Percentiles rank a stretch among this genome's conserved stretches.
phyloP scores from a whole-genome alignment of 257 asterid species.

The Anisodus acutangulus region DNA sequence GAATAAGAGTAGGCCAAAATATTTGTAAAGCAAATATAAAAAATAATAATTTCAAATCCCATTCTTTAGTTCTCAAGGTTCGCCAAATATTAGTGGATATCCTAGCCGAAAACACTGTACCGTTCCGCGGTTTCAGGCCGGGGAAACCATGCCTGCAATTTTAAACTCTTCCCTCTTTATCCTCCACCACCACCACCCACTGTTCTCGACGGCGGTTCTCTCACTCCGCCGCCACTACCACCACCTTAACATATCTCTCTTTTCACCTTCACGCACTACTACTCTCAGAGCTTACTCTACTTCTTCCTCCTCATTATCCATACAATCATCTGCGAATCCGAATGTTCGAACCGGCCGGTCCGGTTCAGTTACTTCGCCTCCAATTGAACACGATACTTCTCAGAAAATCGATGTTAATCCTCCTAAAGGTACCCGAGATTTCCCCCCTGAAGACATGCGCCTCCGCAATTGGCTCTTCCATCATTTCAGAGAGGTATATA shows the following conservation, averaged over 20 bases:
- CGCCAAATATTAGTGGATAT: too few species aligned
- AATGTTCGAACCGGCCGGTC: constrained; percentile 64
- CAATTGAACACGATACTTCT: constrained; percentile 41
- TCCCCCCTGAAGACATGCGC: constrained; percentile 97
- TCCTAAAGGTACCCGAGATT: constrained; percentile 95
- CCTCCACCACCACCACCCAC: constrained; percentile 35
- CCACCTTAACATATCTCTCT: constrained; percentile 30
- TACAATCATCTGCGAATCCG: constrained; percentile 40
- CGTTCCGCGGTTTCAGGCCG: too few species aligned
- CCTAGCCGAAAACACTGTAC: too few species aligned
- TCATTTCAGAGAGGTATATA: constrained; percentile 74
- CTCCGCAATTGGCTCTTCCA: constrained; percentile 92
- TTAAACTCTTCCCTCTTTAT: constrained; percentile 55
- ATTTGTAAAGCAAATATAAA: too few species aligned
- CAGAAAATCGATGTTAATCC: constrained; percentile 92
- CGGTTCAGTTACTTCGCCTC: constrained; percentile 66
- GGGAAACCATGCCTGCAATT: constrained; percentile 54
- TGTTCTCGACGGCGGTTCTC: constrained; percentile 37
- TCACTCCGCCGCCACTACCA: constrained; percentile 32
- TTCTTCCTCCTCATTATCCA: background rate
- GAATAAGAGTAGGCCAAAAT: too few species aligned
- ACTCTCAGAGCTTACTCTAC: constrained; percentile 29
- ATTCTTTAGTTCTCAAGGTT: too few species aligned
- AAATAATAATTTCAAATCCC: too few species aligned
- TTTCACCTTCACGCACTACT: background rate